Percentiles rank a stretch among this genome's conserved stretches.
Evolutionary conservation across 306 rosid genomes (phyloP).

Genomic region (Parietaria judaica): DNA sequence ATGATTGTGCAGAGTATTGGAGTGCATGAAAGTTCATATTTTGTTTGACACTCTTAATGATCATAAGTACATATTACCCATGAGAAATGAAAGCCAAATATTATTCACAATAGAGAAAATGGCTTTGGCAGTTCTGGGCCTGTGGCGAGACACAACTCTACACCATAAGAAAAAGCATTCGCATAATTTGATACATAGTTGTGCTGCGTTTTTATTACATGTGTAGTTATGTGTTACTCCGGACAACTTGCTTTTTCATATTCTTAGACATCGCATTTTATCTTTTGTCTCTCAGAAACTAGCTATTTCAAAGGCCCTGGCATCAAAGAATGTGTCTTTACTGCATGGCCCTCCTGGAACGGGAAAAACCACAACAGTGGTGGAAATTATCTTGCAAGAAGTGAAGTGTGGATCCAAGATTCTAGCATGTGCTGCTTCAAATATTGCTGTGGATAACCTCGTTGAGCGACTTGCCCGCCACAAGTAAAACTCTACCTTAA

Average conservation of each 20-base stretch:
- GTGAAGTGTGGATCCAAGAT: conserved; percentile 92
- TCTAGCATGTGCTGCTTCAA: conserved; percentile 96
- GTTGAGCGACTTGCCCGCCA: conserved; percentile 88
- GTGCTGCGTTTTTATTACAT: background rate
- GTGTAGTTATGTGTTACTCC: background rate
- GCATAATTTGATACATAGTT: background rate
- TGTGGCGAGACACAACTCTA: too few species aligned
- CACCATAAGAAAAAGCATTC: too few species aligned
- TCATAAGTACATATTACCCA: background rate
- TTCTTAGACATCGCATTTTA: conserved; percentile 17
- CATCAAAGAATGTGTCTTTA: conserved; percentile 77
- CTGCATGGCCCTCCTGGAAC: conserved; percentile 99
- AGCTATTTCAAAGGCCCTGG: conserved; percentile 85
- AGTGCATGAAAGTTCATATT: too few species aligned
- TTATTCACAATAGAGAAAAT: too few species aligned
- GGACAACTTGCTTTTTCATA: background rate
- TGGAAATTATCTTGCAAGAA: conserved; percentile 94
- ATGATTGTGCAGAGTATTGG: too few species aligned
- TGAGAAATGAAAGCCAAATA: too few species aligned
- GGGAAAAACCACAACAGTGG: conserved; percentile 95
- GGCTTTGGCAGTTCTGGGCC: too few species aligned
- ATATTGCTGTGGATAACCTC: conserved; percentile 98
- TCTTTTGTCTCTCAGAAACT: conserved; percentile 45
- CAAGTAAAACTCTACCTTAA: conserved; percentile 38
- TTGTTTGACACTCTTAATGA: too few species aligned